Base-by-base conservation (phyloP, 139 green algal species). In the Mesotaenium endlicherianum region DNA sequence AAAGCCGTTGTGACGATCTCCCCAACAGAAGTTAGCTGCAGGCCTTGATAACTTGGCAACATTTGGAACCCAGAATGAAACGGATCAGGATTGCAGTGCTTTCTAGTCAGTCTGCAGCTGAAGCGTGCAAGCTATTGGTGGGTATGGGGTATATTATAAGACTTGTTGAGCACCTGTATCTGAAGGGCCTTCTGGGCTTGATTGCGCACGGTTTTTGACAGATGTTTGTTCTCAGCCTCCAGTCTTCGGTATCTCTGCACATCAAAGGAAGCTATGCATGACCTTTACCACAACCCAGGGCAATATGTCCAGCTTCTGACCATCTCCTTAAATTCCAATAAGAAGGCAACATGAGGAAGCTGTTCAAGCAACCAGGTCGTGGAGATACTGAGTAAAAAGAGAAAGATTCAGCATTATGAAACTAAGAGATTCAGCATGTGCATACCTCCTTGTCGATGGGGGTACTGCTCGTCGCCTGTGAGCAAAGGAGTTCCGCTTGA, bases 401-500 rank as follows among this genome's bases (percentile, higher is more conserved):
- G 26, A 64, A 26, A 20, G 26, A 34, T 26, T 64, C 26, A 64
- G 26, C 53, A 64, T 34, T 64, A 64, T 64, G 26, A 20, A 64
- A 64, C n/a, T n/a, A n/a, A n/a, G n/a, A n/a, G n/a, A n/a, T n/a
- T n/a, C n/a, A n/a, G n/a, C n/a, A n/a, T n/a, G n/a, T n/a, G n/a
- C 11, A 72, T 72, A 72, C 60, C 60, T 72, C 6, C 11, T 72
- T 36, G 11, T 6, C 43, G 20, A 11, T 38, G 43, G 43, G 60
- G 11, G 36, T 72, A 6, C 20, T 38, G 5, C 60, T 14, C 8
- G 36, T 38, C 43, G 6, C 60, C 20, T 14, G 60, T 14, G 60
- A 72, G n/a, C 59, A 40, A n/a, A 30, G 42, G 39, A 87, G 71
- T 44, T 87, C 82, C 36, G 72, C 57, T 53, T 87, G 82, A 17